phyloP scores from a whole-genome alignment of 345 rosid species.

The Gossypium mustelinum region DNA sequence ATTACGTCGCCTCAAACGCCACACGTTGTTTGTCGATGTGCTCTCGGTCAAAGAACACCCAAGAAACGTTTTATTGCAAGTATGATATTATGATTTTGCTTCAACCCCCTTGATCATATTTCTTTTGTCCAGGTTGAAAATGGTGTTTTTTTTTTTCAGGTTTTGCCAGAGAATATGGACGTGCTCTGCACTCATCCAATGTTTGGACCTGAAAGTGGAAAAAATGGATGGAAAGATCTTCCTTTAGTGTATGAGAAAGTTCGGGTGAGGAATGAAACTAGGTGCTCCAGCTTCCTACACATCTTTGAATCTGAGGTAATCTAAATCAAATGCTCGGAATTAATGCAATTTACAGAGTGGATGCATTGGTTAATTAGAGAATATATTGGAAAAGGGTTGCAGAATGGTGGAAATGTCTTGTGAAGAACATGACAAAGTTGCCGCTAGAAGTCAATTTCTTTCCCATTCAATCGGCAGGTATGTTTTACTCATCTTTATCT shows the following conservation, averaged over 20 bases:
- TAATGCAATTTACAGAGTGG: neutral
- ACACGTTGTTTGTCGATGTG: slow-evolving; percentile 54
- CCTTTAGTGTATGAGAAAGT: slow-evolving; percentile 49
- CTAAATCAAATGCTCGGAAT: neutral
- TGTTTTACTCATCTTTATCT: neutral
- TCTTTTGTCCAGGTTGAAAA: neutral
- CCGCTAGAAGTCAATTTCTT: slow-evolving; percentile 54
- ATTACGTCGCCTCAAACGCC: slow-evolving; percentile 28
- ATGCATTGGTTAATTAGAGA: no score
- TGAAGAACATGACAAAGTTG: slow-evolving; percentile 49
- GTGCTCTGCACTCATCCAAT: slow-evolving; percentile 64
- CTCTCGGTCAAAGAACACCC: slow-evolving; percentile 61
- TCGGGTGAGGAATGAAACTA: slow-evolving; percentile 32
- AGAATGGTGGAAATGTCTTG: slow-evolving; percentile 71
- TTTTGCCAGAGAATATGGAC: slow-evolving; percentile 41
- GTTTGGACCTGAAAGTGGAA: slow-evolving; percentile 71
- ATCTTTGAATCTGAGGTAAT: slow-evolving; percentile 42
- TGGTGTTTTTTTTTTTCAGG: slow-evolving; percentile 11
- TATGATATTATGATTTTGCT: slow-evolving; percentile 5
- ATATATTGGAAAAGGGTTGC: slow-evolving; percentile 38
- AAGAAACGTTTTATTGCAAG: slow-evolving; percentile 37
- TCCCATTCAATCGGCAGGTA: slow-evolving; percentile 56
- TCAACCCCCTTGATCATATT: neutral
- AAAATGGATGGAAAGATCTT: slow-evolving; percentile 46
- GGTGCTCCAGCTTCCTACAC: slow-evolving; percentile 39